Evolutionary conservation across 352 stramenopile genomes (phyloP), one percentile per base, ranked within the genome.

Genomic region (Aphanomyces invadans): DNA sequence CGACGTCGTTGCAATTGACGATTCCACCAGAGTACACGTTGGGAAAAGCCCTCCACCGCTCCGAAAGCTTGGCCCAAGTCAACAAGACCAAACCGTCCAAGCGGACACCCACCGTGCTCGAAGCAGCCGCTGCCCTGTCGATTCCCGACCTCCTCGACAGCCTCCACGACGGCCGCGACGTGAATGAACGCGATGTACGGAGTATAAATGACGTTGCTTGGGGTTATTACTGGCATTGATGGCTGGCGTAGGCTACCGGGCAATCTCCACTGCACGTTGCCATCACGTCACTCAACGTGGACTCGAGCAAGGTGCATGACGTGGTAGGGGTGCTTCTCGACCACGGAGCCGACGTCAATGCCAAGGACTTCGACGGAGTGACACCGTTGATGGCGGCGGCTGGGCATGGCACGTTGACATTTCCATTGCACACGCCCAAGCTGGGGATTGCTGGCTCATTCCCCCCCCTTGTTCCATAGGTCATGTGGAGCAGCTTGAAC

Each of bases 321-420:
- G n/a, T 62, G 15, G 21, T 62, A 15, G 26, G 29, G 38, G 28
- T 62, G 15, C 42, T 56, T 3, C 42, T 69, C 23, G 33, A 54
- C 25, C 28, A 69, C 38, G 31, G 49, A 17, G 62, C 62, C 2
- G 51, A 69, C 38, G 62, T 69, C 23, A 52, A 69, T 26, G 62
- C 62, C 11, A 53, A 42, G 28, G 48, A 62, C 19, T 51, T 36
- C 62, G 49, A 69, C 44, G 62, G 49, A 17, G 26, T 60, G n/a
- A 62, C 52, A 23, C 52, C 62, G 44, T 31, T 62, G 5, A 60
- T 62, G 61, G 38, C 23, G 4, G 7, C 45, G 10, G 38, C 52
- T 19, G 29, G 46, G 39, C 4, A 52, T 5, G 42, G 56, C 26
- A 53, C 9, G 9, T 21, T 56, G 33, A 26, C 36, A 21, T 4